Conservation (phyloP, 176 grass and related monocot species). For the Triticum turgidum region DNA sequence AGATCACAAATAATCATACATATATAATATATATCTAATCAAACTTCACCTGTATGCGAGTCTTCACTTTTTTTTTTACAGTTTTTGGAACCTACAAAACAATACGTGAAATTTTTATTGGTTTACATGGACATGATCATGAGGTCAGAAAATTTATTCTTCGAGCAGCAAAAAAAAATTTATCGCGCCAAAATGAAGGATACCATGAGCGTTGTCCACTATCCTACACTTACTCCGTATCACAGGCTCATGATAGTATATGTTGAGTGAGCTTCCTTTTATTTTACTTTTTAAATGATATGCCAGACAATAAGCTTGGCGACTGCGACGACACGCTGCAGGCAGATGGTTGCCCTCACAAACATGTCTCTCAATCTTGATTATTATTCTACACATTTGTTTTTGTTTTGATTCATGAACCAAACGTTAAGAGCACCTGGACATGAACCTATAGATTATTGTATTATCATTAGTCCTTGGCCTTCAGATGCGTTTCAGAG, state of each 20-base stretch:
- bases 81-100: no score
- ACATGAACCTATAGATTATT: constrained; percentile 4
- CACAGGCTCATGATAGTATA: no score
- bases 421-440: constrained; percentile 31
- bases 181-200: no score
- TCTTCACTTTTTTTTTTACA: no score
- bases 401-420: constrained; percentile 11
- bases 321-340: constrained; percentile 36
- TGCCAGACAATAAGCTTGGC: not conserved
- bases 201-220: not conserved
- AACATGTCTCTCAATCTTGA: not conserved
- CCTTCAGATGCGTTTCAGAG: constrained; percentile 13
- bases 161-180: no score
- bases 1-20: no score
- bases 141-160: no score
- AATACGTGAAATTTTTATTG: no score
- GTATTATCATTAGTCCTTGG: not conserved
- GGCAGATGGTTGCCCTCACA: not conserved
- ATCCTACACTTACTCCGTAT: not conserved
- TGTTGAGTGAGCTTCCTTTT: not conserved
- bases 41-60: no score
- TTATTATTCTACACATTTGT: not conserved
- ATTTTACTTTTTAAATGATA: not conserved
- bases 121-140: no score
- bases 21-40: no score